Percentiles rank a stretch among this genome's conserved stretches.
phyloP scores from a whole-genome alignment of 306 rosid genomes.

The Quercus engelmannii region DNA sequence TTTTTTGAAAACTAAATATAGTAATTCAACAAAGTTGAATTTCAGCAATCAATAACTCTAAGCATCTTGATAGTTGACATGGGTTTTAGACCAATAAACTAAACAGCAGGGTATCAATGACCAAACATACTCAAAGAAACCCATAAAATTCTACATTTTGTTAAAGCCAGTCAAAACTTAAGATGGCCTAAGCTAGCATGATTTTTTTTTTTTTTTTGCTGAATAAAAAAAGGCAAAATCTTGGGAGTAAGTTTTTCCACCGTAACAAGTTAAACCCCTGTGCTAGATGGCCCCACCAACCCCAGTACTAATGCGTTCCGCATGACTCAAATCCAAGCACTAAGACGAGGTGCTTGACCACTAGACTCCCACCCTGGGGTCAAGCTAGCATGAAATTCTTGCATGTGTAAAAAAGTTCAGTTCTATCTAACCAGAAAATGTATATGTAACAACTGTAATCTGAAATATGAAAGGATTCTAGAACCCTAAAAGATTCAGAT shows the following conservation, averaged over 20 bases:
- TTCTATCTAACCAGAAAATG: background rate
- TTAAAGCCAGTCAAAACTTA: background rate
- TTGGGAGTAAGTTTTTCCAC: too few relatives aligned
- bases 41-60: background rate
- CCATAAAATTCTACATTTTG: background rate
- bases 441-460: background rate
- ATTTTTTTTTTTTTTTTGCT: background rate
- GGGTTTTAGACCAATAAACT: background rate
- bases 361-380: too few relatives aligned
- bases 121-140: background rate
- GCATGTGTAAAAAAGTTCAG: background rate
- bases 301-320: fast-evolving
- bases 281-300: too few relatives aligned
- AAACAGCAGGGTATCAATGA: background rate
- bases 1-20: background rate
- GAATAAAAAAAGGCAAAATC: fast-evolving
- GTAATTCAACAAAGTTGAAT: background rate
- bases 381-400: slow-evolving; percentile 11
- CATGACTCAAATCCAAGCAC: too few relatives aligned
- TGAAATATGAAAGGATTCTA: background rate
- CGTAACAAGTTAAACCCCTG: too few relatives aligned
- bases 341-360: too few relatives aligned
- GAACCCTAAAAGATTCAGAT: background rate
- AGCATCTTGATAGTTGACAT: background rate
- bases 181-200: background rate